Evolutionary conservation across 2,329 filamentous ascomycete genomes (phyloP), one percentile per base, ranked within the genome.

Genomic region (Sporothrix variecibatus): DNA sequence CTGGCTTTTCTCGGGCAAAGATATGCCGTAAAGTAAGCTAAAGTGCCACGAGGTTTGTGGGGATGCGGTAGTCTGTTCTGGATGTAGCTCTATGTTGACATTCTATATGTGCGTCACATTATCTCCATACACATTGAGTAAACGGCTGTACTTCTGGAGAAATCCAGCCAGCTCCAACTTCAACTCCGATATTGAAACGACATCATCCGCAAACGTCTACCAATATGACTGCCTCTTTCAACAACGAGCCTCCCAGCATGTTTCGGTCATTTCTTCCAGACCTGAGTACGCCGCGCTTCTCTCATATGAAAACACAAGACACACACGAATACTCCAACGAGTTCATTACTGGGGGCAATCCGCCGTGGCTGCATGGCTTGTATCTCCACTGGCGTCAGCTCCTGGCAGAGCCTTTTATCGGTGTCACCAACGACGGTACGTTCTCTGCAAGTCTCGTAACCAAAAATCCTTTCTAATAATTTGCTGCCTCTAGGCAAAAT

Each of bases 361-460:
- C 92, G 0, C 91, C 92, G 0, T 93, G 91, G 91, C 82, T 94
- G 20, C 86, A 91, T 77, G 87, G 83, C 0, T 80, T 92, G 26
- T 90, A 89, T 73, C 79, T 85, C 75, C 87, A 90, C 79, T 91
- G 90, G 89, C 80, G 83, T 68, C 83, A 86, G 51, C 80, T 91
- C 7, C 82, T 90, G 34, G 83, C 89, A 73, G 91, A 93, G 81
- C 92, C 92, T 0, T 94, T 89, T 80, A 90, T 87, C 78, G 92
- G 92, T 31, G 84, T 94, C n/a, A 94, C 92, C 0, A 89, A 82
- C 11, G 90, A 94, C 76, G 40, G 40, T 43, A 43, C 40, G 40
- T 43, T 40, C 12, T 43, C 40, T 43, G 40, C 12, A 9, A 43
- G 12, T 9, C 12, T 9, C 40, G 40, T 12, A 43, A 43, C 40